Evolutionary conservation across 179 eudicot species (phyloP), one percentile per base, ranked within the genome.

Genomic region (Silene noctiflora): DNA sequence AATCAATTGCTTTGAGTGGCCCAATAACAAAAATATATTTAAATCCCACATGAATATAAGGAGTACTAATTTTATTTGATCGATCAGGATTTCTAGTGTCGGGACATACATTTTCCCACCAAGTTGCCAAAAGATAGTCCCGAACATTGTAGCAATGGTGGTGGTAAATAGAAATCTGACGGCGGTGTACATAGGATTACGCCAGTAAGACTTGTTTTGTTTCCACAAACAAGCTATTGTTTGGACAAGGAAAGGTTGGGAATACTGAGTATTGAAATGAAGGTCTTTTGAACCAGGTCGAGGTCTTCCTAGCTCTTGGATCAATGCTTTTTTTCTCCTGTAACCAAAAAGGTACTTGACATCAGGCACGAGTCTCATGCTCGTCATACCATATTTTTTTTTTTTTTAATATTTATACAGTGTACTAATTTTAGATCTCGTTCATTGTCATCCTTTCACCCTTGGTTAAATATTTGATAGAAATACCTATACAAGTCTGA

Each of bases 261-360:
- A 77, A 71, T 76, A 90, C 29, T 83, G 81, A 5, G 81, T 86
- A 0, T 83, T 68, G 75, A 91, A 91, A 56, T 85, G 74, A 4
- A 90, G 88, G 46, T 90, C 91, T 21, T 83, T 75, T 2, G 87
- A 83, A 6, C 95, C 92, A 3, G 87, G 89, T 0, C 67, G 39
- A 1, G 97, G 89, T 27, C 33, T 22, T 29, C 90, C 83, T 27
- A 88, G 51, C 69, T 91, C 91, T 69, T 71, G 73, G 48, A 91
- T 89, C 20, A 87, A 62, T 29, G 85, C 84, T 83, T 91, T 90
- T 82, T 90, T 90, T 82, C 94, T 86, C 92, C 96, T 89, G 84
- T 55, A 33, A 73, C 25, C 14, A n/a, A 9, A 17, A 9, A 17
- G 14, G 8, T 21, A 44, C 9, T 14, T 14, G 33, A 24, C 27